phyloP scores from a whole-genome alignment of 2,329 filamentous ascomycete genomes.

The Dactylonectria macrodidyma region DNA sequence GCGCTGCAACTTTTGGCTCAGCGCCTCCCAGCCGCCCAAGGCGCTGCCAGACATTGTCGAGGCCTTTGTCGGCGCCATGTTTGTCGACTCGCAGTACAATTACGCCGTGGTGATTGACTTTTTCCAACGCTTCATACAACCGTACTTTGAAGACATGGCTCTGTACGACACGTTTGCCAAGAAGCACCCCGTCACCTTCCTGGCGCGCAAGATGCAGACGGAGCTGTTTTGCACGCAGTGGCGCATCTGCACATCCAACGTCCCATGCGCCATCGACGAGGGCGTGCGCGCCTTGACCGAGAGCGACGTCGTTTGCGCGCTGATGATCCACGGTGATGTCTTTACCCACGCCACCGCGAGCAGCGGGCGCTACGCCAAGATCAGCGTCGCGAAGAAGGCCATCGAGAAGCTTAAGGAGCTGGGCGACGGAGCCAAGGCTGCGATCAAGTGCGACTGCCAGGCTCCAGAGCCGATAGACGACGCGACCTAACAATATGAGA shows the following conservation, averaged over 20 bases:
- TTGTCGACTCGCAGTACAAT: slow-evolving; percentile 89
- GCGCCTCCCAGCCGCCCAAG: slow-evolving; percentile 77
- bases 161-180: slow-evolving; percentile 91
- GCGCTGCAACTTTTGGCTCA: slow-evolving; percentile 78
- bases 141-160: slow-evolving; percentile 88
- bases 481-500: slow-evolving; percentile 11
- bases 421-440: slow-evolving; percentile 68
- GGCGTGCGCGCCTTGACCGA: slow-evolving; percentile 56
- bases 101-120: slow-evolving; percentile 82
- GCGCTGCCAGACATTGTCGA: slow-evolving; percentile 89
- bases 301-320: slow-evolving; percentile 76
- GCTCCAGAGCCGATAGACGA: background rate
- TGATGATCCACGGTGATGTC: slow-evolving; percentile 82
- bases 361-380: slow-evolving; percentile 81
- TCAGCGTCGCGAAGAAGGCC: slow-evolving; percentile 74
- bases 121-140: slow-evolving; percentile 80
- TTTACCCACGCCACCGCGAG: slow-evolving; percentile 73
- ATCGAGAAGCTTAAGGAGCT: slow-evolving; percentile 63
- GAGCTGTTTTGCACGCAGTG: slow-evolving; percentile 76
- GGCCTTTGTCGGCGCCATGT: slow-evolving; percentile 89
- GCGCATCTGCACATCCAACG: slow-evolving; percentile 67
- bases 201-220: slow-evolving; percentile 75
- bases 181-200: slow-evolving; percentile 85
- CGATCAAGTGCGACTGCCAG: slow-evolving; percentile 76
- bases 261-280: slow-evolving; percentile 58